Conservation (phyloP, 2,329 filamentous ascomycete species). For the Dactylellina leptospora region DNA sequence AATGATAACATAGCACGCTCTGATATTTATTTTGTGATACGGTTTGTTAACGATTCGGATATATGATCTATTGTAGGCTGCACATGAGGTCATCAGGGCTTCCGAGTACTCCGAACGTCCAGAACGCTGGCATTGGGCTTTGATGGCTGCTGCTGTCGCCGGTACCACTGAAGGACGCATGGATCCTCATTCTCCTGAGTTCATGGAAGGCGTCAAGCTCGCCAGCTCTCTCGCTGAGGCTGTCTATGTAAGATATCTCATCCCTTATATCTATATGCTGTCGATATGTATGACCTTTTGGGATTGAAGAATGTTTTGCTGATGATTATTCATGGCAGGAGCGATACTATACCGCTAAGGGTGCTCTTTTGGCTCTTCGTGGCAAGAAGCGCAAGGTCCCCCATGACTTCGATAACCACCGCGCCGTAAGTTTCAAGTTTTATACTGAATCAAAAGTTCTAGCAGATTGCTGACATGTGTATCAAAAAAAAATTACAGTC, state of each 20-base stretch:
- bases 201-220: neutral
- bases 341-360: conserved; percentile 1
- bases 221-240: neutral
- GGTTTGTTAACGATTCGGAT: too few species aligned
- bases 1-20: too few species aligned
- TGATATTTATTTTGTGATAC: too few species aligned
- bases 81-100: conserved; percentile 16
- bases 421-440: conserved; percentile 9
- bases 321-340: neutral
- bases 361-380: neutral
- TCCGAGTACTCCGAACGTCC: neutral
- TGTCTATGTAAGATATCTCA: conserved; percentile 39
- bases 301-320: too few species aligned
- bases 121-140: conserved; percentile 33
- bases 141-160: conserved; percentile 10
- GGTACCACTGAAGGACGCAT: neutral
- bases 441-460: too few species aligned
- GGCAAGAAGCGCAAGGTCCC: neutral
- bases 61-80: conserved; percentile 19
- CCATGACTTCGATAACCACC: neutral
- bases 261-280: too few species aligned
- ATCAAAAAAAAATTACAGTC: too few species aligned
- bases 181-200: neutral
- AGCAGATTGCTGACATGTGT: too few species aligned
- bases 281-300: too few species aligned